Base-by-base conservation (phyloP, 1,284 basidiomycete genomes). In the Ganoderma meredithae region DNA sequence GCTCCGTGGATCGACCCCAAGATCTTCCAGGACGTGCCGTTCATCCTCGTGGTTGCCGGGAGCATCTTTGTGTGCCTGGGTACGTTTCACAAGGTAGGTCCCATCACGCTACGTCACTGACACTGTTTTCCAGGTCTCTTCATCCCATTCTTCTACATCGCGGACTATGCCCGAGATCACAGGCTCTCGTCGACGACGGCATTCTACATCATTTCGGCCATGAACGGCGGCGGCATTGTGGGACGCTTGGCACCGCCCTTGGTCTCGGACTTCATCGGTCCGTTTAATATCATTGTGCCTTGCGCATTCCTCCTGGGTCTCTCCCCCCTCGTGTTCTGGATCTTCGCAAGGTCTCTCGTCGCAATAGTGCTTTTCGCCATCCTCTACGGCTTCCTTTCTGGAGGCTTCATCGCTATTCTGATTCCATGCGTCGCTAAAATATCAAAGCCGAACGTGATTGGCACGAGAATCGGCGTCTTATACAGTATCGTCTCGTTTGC, bases 401-500 rank as follows among this genome's bases (percentile, higher is more conserved):
- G 74, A 33, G 72, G 71, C 2, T 74, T 76, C 71, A 73, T 72
- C 44, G 71, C 74, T 17, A 64, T 74, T 60, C 56, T 77, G 65
- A 73, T 75, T 61, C 76, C 76, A n/a, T 77, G 75, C 67, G 69
- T 78, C 73, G 70, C 79, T 43, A 73, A 81, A 76, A 82, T 74
- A 64, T 89, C 64, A 25, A 83, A 88, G 36, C 79, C 83, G 25
- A 72, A 78, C 8, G 83, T 86, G 71, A 84, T 90, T 62, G 89
- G 90, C 7, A 82, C 82, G 19, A 81, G 86, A 47, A 86, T 91
- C 56, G 89, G 89, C 22, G 78, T 86, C 64, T 71, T 90, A 64
- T 91, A 90, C 72, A 87, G 81, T 27, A 77, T 88, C 15, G 84
- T 90, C 22, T 88, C 90, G 0, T 82, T 90, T 49, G 88, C 88